These are phyloP conservation scores for Oidiodendron maius DNA, from an alignment of 495 filamentous ascomycete genomes.

Conservation along the genomic window DNA sequence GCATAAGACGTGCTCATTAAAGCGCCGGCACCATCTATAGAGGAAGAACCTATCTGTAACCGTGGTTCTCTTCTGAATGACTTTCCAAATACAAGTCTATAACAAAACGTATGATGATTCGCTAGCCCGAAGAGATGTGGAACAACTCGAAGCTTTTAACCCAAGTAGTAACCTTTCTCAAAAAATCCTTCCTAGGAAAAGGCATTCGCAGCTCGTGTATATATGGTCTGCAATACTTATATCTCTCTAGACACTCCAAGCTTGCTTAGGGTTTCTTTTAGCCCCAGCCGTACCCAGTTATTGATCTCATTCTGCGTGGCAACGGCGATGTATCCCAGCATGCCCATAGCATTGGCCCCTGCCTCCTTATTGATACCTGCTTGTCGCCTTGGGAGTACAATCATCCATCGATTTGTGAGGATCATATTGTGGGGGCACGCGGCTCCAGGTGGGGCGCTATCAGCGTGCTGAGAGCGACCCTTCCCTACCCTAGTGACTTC, in stretches of 20 bases:
- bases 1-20: no score
- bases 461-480: not conserved
- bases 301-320: not conserved
- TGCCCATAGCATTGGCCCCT: not conserved
- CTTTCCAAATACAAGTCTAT: no score
- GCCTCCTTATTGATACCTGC: not conserved
- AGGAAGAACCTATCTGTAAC: no score
- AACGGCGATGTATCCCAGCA: not conserved
- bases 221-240: not conserved
- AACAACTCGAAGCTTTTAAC: no score
- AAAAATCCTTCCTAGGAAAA: no score
- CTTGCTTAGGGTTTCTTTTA: not conserved
- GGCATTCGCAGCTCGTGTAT: no score
- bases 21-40: no score
- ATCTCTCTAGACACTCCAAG: not conserved
- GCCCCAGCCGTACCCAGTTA: not conserved
- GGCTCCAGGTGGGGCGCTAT: not conserved
- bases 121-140: no score
- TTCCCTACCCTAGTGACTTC: no score
- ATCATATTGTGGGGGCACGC: conserved; percentile 1
- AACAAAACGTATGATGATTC: no score
- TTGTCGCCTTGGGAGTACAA: not conserved
- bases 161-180: no score
- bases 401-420: not conserved
- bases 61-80: no score